phyloP scores from a whole-genome alignment of 768 basidiomycete species.

The Omphalotus guepiniiformis region DNA sequence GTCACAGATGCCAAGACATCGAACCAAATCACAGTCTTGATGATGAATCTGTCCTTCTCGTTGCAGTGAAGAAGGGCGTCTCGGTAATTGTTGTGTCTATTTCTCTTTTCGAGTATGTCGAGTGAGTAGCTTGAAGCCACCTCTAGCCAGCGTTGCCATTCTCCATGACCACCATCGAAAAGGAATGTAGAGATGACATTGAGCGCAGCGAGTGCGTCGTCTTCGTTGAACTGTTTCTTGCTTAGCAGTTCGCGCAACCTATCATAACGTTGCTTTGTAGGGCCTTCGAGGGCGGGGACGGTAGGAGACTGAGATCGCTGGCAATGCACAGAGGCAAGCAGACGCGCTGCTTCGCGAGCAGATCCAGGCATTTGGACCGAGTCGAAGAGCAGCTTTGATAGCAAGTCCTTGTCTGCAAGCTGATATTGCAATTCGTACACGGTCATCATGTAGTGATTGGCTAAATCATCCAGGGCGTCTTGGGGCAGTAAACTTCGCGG shows the following conservation, averaged over 20 bases:
- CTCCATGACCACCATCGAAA: conserved; percentile 70
- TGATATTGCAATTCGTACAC: conserved; percentile 70
- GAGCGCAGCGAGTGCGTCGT: conserved; percentile 76
- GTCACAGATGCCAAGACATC: conserved; percentile 79
- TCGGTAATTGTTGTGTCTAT: conserved; percentile 32
- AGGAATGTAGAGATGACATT: conserved; percentile 74
- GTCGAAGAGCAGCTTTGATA: conserved; percentile 44
- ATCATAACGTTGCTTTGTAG: conserved; percentile 20
- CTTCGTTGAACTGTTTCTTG: conserved; percentile 36
- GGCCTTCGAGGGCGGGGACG: conserved; percentile 21
- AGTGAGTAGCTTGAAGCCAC: conserved; percentile 57
- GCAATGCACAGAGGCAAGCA: conserved; percentile 59
- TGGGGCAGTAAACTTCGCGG: not conserved
- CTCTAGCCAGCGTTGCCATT: conserved; percentile 64
- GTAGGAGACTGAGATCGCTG: conserved; percentile 23
- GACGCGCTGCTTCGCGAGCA: conserved; percentile 54
- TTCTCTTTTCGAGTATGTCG: conserved; percentile 34
- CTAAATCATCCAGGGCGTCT: not conserved
- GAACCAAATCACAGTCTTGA: conserved; percentile 86
- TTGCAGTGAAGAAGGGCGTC: conserved; percentile 41
- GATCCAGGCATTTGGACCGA: conserved; percentile 42
- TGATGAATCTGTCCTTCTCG: conserved; percentile 62
- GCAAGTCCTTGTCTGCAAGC: conserved; percentile 48
- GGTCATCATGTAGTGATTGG: conserved; percentile 44
- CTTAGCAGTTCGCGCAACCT: conserved; percentile 21